Base-by-base conservation (phyloP, 2,329 filamentous ascomycete genomes). In the Stemphylium vesicarium region DNA sequence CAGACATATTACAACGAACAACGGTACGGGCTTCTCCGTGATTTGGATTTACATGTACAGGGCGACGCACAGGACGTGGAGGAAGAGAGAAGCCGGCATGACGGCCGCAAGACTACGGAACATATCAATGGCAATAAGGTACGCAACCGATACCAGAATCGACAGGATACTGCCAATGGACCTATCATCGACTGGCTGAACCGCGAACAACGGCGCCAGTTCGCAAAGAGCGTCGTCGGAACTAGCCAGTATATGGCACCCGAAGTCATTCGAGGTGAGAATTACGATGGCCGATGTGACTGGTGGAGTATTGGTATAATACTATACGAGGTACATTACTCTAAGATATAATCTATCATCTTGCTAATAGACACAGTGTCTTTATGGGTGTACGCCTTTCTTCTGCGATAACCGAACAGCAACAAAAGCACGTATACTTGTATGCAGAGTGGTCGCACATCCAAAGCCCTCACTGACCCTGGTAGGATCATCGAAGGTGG, bases 241-340 rank as follows among this genome's bases (percentile, higher is more conserved):
- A 98, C 95, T 2, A 96, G 92, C 72, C 94, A 97, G 72, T 98
- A 98, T 79, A 98, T 97, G 95, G 94, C 95, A 0, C 94, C 94
- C 2, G 95, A 98, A 78, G 91, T 98, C 15, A 88, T 97, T 53
- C 81, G 84, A 62, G 91, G 93, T 24, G 84, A 92, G 43, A 79
- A 83, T 33, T 98, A 98, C 74, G 95, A 98, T 76, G 94, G 91
- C 26, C 84, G 94, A 69, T 98, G 94, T 77, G 94, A 98, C 77
- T 98, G 85, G 92, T 98, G 91, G 94, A 97, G 93, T 77, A 85
- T 98, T 65, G 94, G 92, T 48, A 87, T 98, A 70, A 97, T 98
- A 70, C 77, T 98, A 52, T 98, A 91, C 69, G 94, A 98, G 75
- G 84, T 84, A 65, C 50, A 71, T 60, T 13, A 24, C 9, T 29